phyloP scores from a whole-genome alignment of 352 stramenopile genomes.

The Globisporangium camurandrum region DNA sequence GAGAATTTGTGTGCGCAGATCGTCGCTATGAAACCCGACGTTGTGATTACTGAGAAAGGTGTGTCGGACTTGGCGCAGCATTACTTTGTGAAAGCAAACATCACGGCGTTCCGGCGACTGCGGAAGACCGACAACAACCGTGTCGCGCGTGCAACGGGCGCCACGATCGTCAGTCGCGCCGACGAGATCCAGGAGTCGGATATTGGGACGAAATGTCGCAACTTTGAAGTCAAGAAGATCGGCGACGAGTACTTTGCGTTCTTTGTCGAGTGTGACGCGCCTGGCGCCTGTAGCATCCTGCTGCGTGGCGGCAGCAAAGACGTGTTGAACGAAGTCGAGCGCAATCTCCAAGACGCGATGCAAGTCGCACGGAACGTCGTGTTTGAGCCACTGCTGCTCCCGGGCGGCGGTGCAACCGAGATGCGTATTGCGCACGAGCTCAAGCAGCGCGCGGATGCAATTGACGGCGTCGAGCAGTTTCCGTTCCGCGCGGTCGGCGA shows the following conservation, averaged over 20 bases:
- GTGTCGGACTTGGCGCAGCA: slow-evolving; percentile 99
- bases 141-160: slow-evolving; percentile 93
- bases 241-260: slow-evolving; percentile 98
- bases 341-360: slow-evolving; percentile 99
- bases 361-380: slow-evolving; percentile 99
- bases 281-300: slow-evolving; percentile 98
- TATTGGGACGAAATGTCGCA: slow-evolving; percentile 96
- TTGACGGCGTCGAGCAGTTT: slow-evolving; percentile 96
- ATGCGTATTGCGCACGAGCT: slow-evolving; percentile 97
- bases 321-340: slow-evolving; percentile 99
- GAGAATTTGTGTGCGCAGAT: slow-evolving; percentile 99
- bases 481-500: slow-evolving; percentile 96
- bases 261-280: slow-evolving; percentile 97
- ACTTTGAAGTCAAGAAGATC: slow-evolving; percentile 96
- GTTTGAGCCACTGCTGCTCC: slow-evolving; percentile 96
- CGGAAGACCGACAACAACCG: slow-evolving; percentile 99
- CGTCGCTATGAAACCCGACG: slow-evolving; percentile 97
- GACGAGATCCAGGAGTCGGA: slow-evolving; percentile 99
- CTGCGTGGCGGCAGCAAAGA: slow-evolving; percentile 98
- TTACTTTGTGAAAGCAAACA: slow-evolving; percentile 98
- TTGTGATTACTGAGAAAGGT: slow-evolving; percentile 99
- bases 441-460: slow-evolving; percentile 83
- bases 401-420: slow-evolving; percentile 95
- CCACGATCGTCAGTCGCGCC: slow-evolving; percentile 96
- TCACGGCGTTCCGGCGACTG: slow-evolving; percentile 97